These are phyloP conservation scores for Apostasia shenzhenica DNA, from an alignment of 106 monocot species.

Conservation along the genomic window DNA sequence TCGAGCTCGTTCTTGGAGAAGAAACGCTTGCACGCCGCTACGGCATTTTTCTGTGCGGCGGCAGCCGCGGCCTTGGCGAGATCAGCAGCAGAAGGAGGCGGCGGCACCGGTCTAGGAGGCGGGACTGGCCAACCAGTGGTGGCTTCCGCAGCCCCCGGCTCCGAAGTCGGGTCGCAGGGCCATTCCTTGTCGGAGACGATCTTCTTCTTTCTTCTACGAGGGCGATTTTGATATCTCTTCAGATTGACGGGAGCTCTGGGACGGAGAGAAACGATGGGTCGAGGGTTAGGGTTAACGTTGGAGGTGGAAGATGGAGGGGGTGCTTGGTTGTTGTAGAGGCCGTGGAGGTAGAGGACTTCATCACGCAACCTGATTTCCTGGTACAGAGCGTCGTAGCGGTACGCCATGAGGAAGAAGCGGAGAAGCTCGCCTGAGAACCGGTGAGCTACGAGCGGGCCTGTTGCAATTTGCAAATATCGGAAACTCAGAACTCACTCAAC, in stretches of 20 bases:
- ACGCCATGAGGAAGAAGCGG: not conserved
- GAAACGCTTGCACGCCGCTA: conserved; percentile 23
- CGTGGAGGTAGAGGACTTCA: conserved; percentile 12
- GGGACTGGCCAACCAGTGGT: conserved; percentile 10
- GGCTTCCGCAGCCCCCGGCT: not conserved
- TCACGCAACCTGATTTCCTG: not conserved
- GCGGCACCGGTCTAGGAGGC: not conserved
- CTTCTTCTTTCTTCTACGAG: not conserved
- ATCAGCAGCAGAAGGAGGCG: conserved; percentile 8
- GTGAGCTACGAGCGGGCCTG: not conserved
- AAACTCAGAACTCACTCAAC: too few relatives aligned
- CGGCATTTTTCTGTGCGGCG: conserved; percentile 6
- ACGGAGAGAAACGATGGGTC: not conserved
- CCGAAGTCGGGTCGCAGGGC: conserved; percentile 18
- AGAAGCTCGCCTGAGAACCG: not conserved
- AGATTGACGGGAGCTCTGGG: not conserved
- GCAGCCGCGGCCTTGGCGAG: conserved; percentile 1
- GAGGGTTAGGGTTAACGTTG: not conserved
- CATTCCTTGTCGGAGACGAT: conserved; percentile 16
- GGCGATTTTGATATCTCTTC: conserved; percentile 3
- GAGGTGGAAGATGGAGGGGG: not conserved
- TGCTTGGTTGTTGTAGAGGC: conserved; percentile 7
- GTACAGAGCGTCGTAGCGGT: not conserved
- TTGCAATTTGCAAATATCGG: too few relatives aligned
- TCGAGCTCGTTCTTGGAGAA: conserved; percentile 13